phyloP scores from a whole-genome alignment of 331 rosid species.

The Malus hybrid region DNA sequence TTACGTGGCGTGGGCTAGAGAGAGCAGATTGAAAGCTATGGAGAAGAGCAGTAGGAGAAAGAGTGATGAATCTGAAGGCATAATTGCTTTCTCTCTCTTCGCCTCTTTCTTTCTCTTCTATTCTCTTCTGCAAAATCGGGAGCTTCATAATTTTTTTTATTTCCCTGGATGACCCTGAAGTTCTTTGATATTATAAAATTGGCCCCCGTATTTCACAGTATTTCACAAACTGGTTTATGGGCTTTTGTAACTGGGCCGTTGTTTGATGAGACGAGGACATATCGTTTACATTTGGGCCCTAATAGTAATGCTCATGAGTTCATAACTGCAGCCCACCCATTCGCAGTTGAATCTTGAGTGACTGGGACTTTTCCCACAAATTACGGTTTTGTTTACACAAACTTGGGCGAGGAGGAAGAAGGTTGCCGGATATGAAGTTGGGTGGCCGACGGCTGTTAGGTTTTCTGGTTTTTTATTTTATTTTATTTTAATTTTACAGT shows the following conservation, averaged over 20 bases:
- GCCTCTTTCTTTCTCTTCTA: not conserved
- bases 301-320: too few species aligned
- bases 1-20: constrained; percentile 35
- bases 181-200: not conserved
- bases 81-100: constrained; percentile 9
- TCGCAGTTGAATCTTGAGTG: not conserved
- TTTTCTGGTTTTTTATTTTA: too few species aligned
- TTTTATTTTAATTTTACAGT: too few species aligned
- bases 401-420: too few species aligned
- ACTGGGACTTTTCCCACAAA: too few species aligned
- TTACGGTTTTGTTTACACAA: too few species aligned
- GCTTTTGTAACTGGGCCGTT: not conserved
- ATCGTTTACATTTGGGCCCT: not conserved
- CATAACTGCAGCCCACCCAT: not conserved
- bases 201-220: not conserved
- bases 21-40: constrained; percentile 21
- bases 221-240: not conserved
- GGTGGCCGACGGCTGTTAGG: too few species aligned
- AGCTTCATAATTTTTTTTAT: not conserved
- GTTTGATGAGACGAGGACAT: not conserved
- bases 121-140: not conserved
- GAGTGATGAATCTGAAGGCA: constrained; percentile 24
- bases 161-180: not conserved
- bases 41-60: constrained; percentile 16
- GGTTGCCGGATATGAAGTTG: too few species aligned